Evolutionary conservation across 192 early-diverging fungal species (phyloP), one percentile per base, ranked within the genome.

Genomic region (Gryganskiella cystojenkinii): DNA sequence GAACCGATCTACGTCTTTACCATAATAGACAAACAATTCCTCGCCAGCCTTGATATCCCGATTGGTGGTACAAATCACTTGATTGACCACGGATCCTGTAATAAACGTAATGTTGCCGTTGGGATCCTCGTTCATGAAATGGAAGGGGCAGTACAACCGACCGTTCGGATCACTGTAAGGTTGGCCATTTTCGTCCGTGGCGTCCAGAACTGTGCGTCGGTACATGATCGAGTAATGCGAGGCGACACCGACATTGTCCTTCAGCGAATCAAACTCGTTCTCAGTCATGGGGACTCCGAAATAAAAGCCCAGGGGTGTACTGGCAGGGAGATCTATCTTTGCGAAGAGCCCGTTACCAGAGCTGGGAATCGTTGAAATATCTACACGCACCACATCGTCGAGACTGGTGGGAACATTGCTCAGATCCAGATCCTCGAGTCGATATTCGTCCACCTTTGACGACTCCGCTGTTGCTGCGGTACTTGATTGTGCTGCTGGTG

Each of bases 211-310:
- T 1, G 92, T 97, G 19, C 91, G 88, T 17, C 95, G 88, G 71
- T 96, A 98, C 88, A 93, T 93, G 67, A 96, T 95, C 1, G 95
- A 94, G 64, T 97, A 97, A 58, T 95, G 90, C 3, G 92, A 94
- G 1, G 96, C 88, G 28, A 92, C 65, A 0, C 95, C 95, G 5
- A 92, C 81, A 25, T 84, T 80, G 60, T 97, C 96, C 65, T 97
- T 97, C 35, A 90, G 74, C 9, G 88, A 90, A 79, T 97, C 96
- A 62, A 94, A 97, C 64, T 97, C 96, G 65, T 94, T 93, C 73
- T 97, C 96, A 1, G 93, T 96, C 95, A 95, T 97, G n/a, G 96
- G 96, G 5, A 97, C 94, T 7, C 96, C 96, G 83, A 97, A 97
- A 61, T 97, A 97, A 66, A 96, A 97, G 6, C 96, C 96, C 7